Percentiles rank a stretch among this genome's conserved stretches.
Evolutionary conservation across 164 flowering plant species (phyloP).

Genomic region (Warburgia ugandensis): DNA sequence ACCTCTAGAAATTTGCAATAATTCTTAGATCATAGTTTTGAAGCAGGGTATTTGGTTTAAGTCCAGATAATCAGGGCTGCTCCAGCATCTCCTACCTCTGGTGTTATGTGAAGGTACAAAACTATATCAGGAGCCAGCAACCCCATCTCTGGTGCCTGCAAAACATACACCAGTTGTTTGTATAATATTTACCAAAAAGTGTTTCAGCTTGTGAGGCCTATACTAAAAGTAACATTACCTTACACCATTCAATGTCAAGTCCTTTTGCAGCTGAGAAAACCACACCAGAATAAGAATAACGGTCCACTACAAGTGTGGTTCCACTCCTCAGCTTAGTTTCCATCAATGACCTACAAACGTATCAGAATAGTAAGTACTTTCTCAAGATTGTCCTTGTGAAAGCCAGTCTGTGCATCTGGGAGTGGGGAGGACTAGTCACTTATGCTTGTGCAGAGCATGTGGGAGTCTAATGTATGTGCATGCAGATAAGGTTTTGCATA

Average conservation of each 20-base stretch:
- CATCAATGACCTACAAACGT: slow-evolving; percentile 64
- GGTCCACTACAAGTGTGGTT: slow-evolving; percentile 77
- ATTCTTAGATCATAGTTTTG: too few species aligned
- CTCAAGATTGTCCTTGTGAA: not conserved
- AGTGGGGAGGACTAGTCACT: too few species aligned
- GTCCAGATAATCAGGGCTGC: not conserved
- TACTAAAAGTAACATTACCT: too few species aligned
- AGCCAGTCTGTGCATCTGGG: not conserved
- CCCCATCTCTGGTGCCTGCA: slow-evolving; percentile 67
- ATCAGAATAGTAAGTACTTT: not conserved
- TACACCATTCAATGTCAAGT: slow-evolving; percentile 84
- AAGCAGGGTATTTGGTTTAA: too few species aligned
- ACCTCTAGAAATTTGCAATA: too few species aligned
- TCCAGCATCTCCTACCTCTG: slow-evolving; percentile 38
- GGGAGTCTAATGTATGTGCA: too few species aligned
- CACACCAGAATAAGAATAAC: slow-evolving; percentile 87
- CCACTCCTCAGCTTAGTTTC: slow-evolving; percentile 64
- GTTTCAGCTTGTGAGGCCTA: not conserved
- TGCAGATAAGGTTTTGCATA: too few species aligned
- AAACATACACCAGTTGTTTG: not conserved
- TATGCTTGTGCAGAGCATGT: too few species aligned
- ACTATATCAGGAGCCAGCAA: slow-evolving; percentile 75
- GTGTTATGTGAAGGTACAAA: slow-evolving; percentile 55
- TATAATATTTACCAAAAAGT: not conserved
- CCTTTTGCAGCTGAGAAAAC: slow-evolving; percentile 94